Percentiles rank a stretch among this genome's conserved stretches.
Evolutionary conservation across 2,329 filamentous ascomycete genomes (phyloP).

Genomic region (Mycocentrospora acerina): DNA sequence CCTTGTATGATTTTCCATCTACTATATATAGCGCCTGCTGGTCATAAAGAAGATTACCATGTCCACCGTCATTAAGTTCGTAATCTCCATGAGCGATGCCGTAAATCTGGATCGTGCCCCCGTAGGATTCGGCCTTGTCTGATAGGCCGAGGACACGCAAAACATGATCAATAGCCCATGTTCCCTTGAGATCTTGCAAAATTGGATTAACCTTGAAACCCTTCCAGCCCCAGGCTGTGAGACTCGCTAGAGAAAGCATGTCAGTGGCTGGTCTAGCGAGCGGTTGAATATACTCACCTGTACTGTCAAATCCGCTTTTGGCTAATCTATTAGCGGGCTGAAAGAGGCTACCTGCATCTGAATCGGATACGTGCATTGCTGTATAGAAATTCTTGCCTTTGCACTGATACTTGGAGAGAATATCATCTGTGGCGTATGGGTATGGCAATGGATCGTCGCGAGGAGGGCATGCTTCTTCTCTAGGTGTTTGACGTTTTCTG

Average conservation of each 20-base stretch:
- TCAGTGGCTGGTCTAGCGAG: background rate
- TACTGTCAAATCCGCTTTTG: slow-evolving; percentile 2
- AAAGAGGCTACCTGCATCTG: slow-evolving; percentile 5
- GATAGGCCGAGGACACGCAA: slow-evolving; percentile 4
- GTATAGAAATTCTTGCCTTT: slow-evolving; percentile 5
- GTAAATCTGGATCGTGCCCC: slow-evolving; percentile 4
- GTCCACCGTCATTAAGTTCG: slow-evolving; percentile 1
- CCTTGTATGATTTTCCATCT: background rate
- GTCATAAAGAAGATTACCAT: slow-evolving; percentile 1
- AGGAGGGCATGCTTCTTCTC: background rate
- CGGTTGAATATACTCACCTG: background rate
- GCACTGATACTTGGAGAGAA: slow-evolving; percentile 3
- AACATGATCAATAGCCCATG: slow-evolving; percentile 4
- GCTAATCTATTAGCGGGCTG: slow-evolving; percentile 1
- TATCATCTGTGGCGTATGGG: slow-evolving; percentile 1
- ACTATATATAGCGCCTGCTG: slow-evolving; percentile 1
- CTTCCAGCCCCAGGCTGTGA: slow-evolving; percentile 2
- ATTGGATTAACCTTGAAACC: background rate
- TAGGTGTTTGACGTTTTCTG: background rate
- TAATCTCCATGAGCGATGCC: slow-evolving; percentile 3
- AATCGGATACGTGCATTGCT: slow-evolving; percentile 3
- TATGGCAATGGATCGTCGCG: background rate
- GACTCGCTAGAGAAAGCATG: background rate
- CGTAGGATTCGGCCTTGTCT: slow-evolving; percentile 2
- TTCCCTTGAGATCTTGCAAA: background rate